Evolutionary conservation across 2,329 filamentous ascomycete genomes (phyloP).

Genomic region (Leptodontidium sp.): DNA sequence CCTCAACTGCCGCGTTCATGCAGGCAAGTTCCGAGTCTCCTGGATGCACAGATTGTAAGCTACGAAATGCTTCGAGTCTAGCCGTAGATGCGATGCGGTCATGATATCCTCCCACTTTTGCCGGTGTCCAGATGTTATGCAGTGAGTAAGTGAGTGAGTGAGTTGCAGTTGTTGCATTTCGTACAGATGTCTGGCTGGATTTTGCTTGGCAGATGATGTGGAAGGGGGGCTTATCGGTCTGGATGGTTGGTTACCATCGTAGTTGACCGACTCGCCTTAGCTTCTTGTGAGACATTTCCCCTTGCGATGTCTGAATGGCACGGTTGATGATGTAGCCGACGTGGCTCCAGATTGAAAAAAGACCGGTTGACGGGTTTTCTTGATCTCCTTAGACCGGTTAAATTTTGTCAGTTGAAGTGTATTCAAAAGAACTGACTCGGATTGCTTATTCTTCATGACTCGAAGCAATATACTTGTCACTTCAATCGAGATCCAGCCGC

Average conservation of each 20-base stretch:
- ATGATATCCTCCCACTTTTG: slow-evolving; percentile 16
- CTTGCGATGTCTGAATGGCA: neutral
- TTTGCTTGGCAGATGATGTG: slow-evolving; percentile 5
- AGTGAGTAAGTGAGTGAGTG: neutral
- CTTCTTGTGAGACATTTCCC: neutral
- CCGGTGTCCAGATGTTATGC: neutral
- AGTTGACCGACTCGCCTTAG: slow-evolving; percentile 4
- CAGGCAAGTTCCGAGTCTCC: neutral
- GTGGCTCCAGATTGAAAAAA: neutral
- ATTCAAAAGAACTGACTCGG: neutral
- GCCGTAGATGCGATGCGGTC: neutral
- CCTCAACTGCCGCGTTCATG: slow-evolving; percentile 11
- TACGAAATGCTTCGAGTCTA: neutral
- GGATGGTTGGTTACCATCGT: neutral
- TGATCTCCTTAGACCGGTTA: neutral
- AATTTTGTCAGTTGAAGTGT: neutral
- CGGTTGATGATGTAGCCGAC: neutral
- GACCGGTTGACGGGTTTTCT: neutral
- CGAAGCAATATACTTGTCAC: neutral
- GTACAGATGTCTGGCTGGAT: neutral
- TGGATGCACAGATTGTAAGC: neutral
- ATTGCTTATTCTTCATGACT: neutral
- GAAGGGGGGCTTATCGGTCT: slow-evolving; percentile 2
- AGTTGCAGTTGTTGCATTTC: slow-evolving; percentile 3
- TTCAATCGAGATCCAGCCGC: neutral